Base-by-base conservation (phyloP, 75 land plant genomes). In the Cunninghamia lanceolata region DNA sequence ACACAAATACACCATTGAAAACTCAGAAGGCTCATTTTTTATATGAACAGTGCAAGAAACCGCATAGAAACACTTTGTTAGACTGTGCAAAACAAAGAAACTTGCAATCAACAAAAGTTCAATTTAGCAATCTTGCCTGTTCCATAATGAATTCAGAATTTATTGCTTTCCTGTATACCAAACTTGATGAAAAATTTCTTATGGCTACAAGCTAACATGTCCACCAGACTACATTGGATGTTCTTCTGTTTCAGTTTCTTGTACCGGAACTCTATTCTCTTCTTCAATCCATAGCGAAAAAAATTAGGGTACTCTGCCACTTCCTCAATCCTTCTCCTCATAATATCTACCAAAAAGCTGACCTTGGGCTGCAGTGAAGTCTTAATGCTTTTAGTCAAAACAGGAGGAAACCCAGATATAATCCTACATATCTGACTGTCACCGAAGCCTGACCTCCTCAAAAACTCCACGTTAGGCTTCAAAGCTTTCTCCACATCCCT, bases 281-380 rank as follows among this genome's bases (percentile, higher is more conserved):
- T 93, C 89, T 92, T 94, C 82, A 97, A 83, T 35, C 98, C 96
- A 85, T 91, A 91, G 16, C 89, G 84, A 50, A 97, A 97, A 74
- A 88, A 97, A 38, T 95, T 96, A n/a, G 99, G 99, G 74, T 88
- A 97, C 19, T 92, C 94, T 30, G 86, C 94, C 19, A 90, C 91
- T 59, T 97, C 99, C 52, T 92, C 91, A 45, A 94, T 84, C 21
- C 78, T 46, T 82, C 95, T 95, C 47, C 92, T 93, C 98, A 97
- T 96, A 10, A 84, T 91, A 83, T 92, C 89, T 16, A 91, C 89
- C 89, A 97, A 80, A 82, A 96, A 97, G 19, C 84, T 93, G 80
- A 97, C 90, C 89, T 93, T 94, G 28, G 99, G 99, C 86, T 94
- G 95, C 87, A 97, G 82, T 32, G 99, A 97, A 76, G 95, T 93